Conservation (phyloP, 164 flowering plant genomes). For the Magnolia officinalis region DNA sequence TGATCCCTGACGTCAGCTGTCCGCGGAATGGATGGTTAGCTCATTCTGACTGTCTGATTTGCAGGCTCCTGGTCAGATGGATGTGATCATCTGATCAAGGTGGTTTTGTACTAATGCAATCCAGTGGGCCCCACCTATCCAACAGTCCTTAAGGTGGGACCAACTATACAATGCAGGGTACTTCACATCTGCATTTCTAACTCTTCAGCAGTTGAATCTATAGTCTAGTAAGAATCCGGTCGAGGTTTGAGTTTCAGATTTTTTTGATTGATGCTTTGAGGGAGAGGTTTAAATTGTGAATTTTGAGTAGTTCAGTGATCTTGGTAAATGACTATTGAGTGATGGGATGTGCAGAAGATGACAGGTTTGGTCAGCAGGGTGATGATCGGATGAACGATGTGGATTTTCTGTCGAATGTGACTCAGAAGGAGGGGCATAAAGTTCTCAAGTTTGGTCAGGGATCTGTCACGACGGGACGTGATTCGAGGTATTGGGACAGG, state of each 20-base stretch:
- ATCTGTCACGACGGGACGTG: constrained; percentile 61
- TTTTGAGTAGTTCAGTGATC: not conserved
- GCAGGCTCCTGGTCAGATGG: no score
- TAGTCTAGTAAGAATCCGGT: not conserved
- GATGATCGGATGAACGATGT: constrained; percentile 42
- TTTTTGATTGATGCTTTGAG: not conserved
- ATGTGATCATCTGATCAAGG: no score
- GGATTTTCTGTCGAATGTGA: constrained; percentile 71
- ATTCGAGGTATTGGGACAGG: constrained; percentile 92
- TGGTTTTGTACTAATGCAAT: no score
- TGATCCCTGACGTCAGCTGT: no score
- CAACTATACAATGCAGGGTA: not conserved
- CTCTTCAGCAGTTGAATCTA: not conserved
- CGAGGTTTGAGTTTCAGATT: not conserved
- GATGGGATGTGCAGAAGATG: constrained; percentile 42
- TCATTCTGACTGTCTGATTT: no score
- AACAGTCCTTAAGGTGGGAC: not conserved
- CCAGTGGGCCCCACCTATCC: no score
- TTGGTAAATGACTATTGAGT: constrained; percentile 5
- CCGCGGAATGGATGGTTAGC: no score
- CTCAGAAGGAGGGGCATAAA: constrained; percentile 37
- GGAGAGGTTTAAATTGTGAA: not conserved
- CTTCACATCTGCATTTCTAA: not conserved
- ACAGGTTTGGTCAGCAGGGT: constrained; percentile 32
- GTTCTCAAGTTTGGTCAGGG: constrained; percentile 76